A percentile compares a stretch with the other conserved stretches of the same genome.
Conservation (phyloP, 169 alveolate genomes). For the Cryptosporidium sp. region DNA sequence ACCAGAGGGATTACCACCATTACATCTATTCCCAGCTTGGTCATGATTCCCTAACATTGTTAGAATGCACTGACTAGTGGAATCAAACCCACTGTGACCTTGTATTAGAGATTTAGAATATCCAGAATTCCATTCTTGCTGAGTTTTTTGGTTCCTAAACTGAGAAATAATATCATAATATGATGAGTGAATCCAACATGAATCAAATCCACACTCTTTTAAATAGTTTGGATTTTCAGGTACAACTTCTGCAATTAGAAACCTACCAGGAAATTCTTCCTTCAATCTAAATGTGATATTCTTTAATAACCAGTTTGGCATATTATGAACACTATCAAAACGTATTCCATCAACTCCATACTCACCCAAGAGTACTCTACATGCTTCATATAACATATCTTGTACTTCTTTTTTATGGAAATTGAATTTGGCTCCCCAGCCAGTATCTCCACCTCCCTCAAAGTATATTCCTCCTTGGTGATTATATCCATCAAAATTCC, state of each 20-base stretch:
- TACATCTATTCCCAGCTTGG: conserved; percentile 78
- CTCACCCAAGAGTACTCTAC: conserved; percentile 74
- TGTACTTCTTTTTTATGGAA: conserved; percentile 78
- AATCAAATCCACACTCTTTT: conserved; percentile 76
- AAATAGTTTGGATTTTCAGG: conserved; percentile 79
- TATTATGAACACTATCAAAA: conserved; percentile 79
- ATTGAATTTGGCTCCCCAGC: conserved; percentile 81
- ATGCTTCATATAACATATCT: conserved; percentile 77
- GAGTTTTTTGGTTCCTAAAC: conserved; percentile 41
- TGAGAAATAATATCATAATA: conserved; percentile 77
- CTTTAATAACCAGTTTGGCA: conserved; percentile 60
- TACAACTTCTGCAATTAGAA: conserved; percentile 79
- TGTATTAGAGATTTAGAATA: conserved; percentile 44
- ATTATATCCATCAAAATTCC: conserved; percentile 80
- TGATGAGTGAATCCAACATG: conserved; percentile 80
- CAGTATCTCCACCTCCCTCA: conserved; percentile 81
- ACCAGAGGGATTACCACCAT: conserved; percentile 50
- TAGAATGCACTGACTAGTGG: conserved; percentile 75
- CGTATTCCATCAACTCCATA: conserved; percentile 80
- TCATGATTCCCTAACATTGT: conserved; percentile 81
- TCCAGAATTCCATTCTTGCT: conserved; percentile 56
- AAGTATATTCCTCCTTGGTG: conserved; percentile 80
- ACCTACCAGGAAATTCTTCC: conserved; percentile 53
- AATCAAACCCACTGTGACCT: conserved; percentile 76
- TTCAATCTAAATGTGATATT: conserved; percentile 28